phyloP scores from a whole-genome alignment of 257 asterid species.

The Ehretia macrophylla region DNA sequence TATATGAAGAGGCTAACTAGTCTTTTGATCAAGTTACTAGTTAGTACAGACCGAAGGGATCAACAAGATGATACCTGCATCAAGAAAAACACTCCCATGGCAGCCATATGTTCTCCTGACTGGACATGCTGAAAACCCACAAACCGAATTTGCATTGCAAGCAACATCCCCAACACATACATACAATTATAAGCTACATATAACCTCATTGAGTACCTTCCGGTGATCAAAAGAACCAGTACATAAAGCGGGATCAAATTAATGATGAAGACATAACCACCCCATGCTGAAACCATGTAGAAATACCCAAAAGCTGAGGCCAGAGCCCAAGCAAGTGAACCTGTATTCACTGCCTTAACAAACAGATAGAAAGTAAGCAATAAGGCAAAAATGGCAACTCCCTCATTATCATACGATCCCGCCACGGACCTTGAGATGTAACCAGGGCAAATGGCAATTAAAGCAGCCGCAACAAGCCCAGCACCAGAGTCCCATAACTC shows the following conservation, averaged over 20 bases:
- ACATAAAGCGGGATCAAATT: constrained; percentile 91
- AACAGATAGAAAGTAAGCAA: constrained; percentile 91
- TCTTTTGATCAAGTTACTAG: too few species aligned
- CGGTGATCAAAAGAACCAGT: constrained; percentile 79
- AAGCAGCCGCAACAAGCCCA: constrained; percentile 92
- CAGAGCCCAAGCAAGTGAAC: constrained; percentile 95
- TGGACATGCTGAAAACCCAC: constrained; percentile 99
- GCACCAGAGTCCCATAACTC: constrained; percentile 99
- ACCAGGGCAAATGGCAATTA: constrained; percentile 99
- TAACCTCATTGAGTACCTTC: constrained; percentile 96
- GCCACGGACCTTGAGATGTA: constrained; percentile 99
- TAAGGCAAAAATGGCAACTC: constrained; percentile 93
- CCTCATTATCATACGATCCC: constrained; percentile 97
- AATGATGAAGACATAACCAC: constrained; percentile 97
- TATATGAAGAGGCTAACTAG: too few species aligned
- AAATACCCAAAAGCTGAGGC: constrained; percentile 97
- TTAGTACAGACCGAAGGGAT: neutral
- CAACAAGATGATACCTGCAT: constrained; percentile 53
- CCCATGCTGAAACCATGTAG: constrained; percentile 99
- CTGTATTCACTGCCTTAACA: constrained; percentile 98
- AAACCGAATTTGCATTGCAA: constrained; percentile 98
- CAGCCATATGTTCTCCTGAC: constrained; percentile 99
- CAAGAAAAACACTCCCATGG: constrained; percentile 99
- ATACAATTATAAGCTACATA: constrained; percentile 93
- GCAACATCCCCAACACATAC: constrained; percentile 87